Base-by-base conservation (phyloP, 805 yeast species). In the Starmera caribaea region DNA sequence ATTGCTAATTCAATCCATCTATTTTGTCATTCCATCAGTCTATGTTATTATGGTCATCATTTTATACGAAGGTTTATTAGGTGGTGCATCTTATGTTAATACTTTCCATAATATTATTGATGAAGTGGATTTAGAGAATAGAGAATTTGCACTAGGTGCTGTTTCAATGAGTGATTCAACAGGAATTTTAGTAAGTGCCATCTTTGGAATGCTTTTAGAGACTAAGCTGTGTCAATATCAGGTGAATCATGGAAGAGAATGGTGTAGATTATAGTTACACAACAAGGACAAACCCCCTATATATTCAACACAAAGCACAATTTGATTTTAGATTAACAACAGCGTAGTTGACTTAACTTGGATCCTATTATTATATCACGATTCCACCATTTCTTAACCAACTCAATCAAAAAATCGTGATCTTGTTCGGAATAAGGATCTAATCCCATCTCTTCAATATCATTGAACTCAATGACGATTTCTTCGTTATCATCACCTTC, bases 71-170 rank as follows among this genome's bases (percentile, higher is more conserved):
- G 92, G 97, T 0, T 67, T 92, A 16, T 66, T 90, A 10, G 98
- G 97, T 1, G 97, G 98, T 1, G 74, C 83, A 2, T 76, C 90
- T 14, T 90, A 90, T 55, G 92, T 87, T 39, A 89, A 90, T 55
- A 89, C 97, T 0, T 90, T 85, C 53, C 66, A 82, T 68, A 66
- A 75, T 13, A 89, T 89, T 1, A 71, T 81, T 30, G 94, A 86
- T 43, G 62, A 72, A 0, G 63, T 71, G 2, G 55, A 67, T 0
- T 42, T 67, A 38, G 44, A 63, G 12, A 73, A 81, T 51, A 65
- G 90, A 44, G 89, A 85, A 61, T 81, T 87, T 58, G 76, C 88
- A 0, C 68, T 87, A 65, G 95, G 95, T 3, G 74, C 89, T 5
- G 90, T 83, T 1, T 83, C 92, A 0, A 73, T 86, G 41, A 81